Conservation (phyloP, 768 basidiomycete species). For the Psilocybe subaeruginosa region DNA sequence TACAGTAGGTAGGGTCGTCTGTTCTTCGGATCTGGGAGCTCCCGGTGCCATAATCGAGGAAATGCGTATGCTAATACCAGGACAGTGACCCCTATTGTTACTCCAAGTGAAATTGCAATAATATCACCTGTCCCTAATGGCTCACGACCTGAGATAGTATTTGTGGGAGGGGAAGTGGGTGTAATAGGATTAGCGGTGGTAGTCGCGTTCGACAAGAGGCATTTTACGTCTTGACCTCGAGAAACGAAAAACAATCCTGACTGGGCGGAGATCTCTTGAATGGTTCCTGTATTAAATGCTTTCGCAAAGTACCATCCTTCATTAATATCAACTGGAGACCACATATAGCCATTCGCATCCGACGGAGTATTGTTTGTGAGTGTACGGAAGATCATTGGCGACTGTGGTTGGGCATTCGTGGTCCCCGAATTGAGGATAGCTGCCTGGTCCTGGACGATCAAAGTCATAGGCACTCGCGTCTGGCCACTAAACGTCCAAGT, state of each 20-base stretch:
- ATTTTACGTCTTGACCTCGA: conserved; percentile 22
- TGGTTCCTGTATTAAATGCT: conserved; percentile 24
- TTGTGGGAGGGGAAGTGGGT: not conserved
- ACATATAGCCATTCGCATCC: conserved; percentile 23
- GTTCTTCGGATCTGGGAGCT: conserved; percentile 17
- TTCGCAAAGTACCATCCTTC: conserved; percentile 34
- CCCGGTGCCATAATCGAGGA: conserved; percentile 27
- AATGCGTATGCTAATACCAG: conserved; percentile 24
- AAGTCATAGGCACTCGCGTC: conserved; percentile 20
- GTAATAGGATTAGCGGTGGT: not conserved
- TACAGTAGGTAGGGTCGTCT: conserved; percentile 14
- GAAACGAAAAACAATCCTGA: conserved; percentile 34
- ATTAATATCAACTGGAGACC: conserved; percentile 34
- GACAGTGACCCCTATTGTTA: conserved; percentile 18
- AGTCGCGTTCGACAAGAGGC: conserved; percentile 16
- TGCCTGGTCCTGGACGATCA: conserved; percentile 11
- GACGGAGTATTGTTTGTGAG: conserved; percentile 28
- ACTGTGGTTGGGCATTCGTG: conserved; percentile 16
- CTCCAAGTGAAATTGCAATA: conserved; percentile 26
- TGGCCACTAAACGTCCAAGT: conserved; percentile 26
- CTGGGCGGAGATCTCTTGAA: conserved; percentile 18
- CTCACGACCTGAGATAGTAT: not conserved
- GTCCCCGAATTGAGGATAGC: not conserved
- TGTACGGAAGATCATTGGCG: conserved; percentile 17
- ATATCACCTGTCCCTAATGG: conserved; percentile 19